These are phyloP conservation scores for Thalassiosira exigua DNA, from an alignment of 352 stramenopile genomes.

Conservation along the genomic window DNA sequence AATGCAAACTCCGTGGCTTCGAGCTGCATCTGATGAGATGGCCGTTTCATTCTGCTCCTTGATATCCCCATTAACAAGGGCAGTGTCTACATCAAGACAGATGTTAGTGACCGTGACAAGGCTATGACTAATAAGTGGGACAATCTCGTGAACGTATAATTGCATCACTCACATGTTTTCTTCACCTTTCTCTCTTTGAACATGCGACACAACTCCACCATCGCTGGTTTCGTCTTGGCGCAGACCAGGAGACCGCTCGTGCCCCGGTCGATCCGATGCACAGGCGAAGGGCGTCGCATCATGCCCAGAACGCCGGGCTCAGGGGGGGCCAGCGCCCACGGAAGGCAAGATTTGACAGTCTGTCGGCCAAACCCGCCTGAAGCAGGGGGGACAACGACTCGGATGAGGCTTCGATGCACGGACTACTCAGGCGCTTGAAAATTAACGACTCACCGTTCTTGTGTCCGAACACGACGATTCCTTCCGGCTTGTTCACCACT, in stretches of 20 bases:
- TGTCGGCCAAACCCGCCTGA: conserved; percentile 50
- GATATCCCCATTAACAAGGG: conserved; percentile 76
- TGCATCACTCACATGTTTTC: too few species aligned
- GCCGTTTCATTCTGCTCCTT: conserved; percentile 37
- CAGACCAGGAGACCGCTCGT: conserved; percentile 77
- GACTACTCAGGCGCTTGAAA: too few species aligned
- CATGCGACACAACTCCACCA: conserved; percentile 59
- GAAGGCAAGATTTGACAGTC: conserved; percentile 64
- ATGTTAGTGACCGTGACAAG: too few species aligned
- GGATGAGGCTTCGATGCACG: too few species aligned
- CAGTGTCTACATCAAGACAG: too few species aligned
- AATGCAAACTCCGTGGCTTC: conserved; percentile 63
- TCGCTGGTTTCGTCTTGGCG: conserved; percentile 81
- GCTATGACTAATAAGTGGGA: too few species aligned
- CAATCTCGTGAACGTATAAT: too few species aligned
- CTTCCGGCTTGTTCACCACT: conserved; percentile 76
- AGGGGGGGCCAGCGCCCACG: conserved; percentile 68
- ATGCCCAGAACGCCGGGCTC: conserved; percentile 42
- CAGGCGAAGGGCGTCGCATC: conserved; percentile 59
- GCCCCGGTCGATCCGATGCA: conserved; percentile 81
- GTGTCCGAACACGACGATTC: conserved; percentile 63
- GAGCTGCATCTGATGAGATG: conserved; percentile 40
- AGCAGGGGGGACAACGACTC: too few species aligned
- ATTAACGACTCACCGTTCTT: conserved; percentile 31
- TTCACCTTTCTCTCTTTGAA: conserved; percentile 77